Conservation (phyloP, 257 asterid genomes). For the Petunia axillaris region DNA sequence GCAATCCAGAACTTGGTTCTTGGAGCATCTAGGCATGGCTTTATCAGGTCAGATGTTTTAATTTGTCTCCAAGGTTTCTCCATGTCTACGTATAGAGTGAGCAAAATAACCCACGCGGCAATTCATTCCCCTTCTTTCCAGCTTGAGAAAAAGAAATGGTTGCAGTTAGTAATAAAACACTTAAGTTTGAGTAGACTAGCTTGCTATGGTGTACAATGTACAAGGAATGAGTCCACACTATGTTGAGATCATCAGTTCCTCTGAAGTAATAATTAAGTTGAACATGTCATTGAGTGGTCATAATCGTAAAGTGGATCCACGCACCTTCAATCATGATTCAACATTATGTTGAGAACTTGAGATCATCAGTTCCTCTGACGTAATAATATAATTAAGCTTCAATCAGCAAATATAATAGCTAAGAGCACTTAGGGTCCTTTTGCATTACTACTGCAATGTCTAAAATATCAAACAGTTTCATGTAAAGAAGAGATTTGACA, state of each 20-base stretch:
- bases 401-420: neutral
- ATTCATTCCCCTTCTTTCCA: neutral
- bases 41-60: slow-evolving; percentile 58
- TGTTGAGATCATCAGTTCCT: too few relatives aligned
- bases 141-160: neutral
- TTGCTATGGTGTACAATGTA: too few relatives aligned
- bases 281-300: neutral
- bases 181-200: too few relatives aligned
- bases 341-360: too few relatives aligned
- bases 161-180: too few relatives aligned
- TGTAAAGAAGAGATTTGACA: neutral
- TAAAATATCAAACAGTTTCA: neutral
- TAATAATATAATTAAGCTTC: too few relatives aligned
- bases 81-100: neutral
- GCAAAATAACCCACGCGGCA: neutral
- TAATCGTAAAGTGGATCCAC: neutral
- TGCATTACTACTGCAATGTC: neutral
- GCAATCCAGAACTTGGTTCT: slow-evolving; percentile 80
- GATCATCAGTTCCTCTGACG: too few relatives aligned
- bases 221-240: too few relatives aligned
- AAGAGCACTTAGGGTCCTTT: neutral
- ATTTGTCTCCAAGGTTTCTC: neutral
- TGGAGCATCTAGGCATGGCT: slow-evolving; percentile 78
- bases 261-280: too few relatives aligned
- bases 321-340: neutral